phyloP scores from a whole-genome alignment of 73 alveolate genomes.

The Paramecium primaurelia region DNA sequence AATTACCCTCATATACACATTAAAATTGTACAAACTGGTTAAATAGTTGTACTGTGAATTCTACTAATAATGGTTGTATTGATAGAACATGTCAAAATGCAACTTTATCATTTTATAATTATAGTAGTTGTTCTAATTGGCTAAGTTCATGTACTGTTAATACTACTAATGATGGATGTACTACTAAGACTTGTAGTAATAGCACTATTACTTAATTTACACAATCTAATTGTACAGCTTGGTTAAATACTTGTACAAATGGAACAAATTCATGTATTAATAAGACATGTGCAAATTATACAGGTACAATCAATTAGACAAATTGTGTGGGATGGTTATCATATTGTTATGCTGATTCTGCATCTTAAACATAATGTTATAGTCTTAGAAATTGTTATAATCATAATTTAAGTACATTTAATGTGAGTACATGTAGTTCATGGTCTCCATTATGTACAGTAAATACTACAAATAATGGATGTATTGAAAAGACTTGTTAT shows the following conservation, averaged over 20 bases:
- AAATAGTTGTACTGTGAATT: not conserved
- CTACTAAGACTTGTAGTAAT: not conserved
- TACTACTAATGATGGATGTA: not conserved
- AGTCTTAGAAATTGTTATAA: not conserved
- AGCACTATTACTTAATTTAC: not conserved
- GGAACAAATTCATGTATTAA: not conserved
- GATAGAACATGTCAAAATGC: not conserved
- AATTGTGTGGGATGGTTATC: not conserved
- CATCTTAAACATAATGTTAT: not conserved
- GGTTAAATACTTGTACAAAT: constrained; percentile 2
- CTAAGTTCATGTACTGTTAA: constrained; percentile 16
- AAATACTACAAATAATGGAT: constrained; percentile 1
- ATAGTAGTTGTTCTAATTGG: constrained; percentile 14
- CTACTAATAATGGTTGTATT: not conserved
- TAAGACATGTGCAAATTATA: not conserved
- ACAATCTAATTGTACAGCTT: constrained; percentile 1
- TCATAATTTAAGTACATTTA: not conserved
- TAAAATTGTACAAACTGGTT: not conserved
- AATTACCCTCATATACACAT: not conserved
- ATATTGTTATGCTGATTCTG: not conserved
- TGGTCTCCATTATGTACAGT: constrained; percentile 18
- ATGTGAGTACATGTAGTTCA: not conserved
- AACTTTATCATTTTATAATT: not conserved
- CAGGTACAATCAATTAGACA: not conserved
- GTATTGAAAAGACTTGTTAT: constrained; percentile 17